Evolutionary conservation across 805 yeast species (phyloP).

Genomic region (Ogataea polymorpha): DNA sequence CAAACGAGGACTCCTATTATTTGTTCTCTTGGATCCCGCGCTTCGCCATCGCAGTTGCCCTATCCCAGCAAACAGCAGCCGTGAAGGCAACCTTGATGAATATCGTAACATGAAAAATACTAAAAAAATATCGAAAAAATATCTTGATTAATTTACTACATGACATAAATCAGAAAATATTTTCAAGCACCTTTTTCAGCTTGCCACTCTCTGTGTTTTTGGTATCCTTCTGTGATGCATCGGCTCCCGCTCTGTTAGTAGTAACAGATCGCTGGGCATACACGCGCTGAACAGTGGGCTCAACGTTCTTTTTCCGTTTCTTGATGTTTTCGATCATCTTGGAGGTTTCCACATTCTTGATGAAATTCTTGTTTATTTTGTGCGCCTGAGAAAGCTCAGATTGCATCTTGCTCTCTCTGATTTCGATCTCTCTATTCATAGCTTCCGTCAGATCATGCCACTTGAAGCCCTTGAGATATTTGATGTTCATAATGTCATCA

Average conservation of each 20-base stretch:
- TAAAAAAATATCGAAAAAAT: not conserved
- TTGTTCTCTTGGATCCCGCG: not conserved
- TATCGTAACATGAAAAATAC: not conserved
- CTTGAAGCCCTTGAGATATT: conserved; percentile 86
- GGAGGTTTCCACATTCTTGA: conserved; percentile 80
- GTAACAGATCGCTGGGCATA: conserved; percentile 72
- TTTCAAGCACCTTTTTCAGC: conserved; percentile 48
- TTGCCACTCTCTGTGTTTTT: conserved; percentile 35
- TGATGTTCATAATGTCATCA: conserved; percentile 90
- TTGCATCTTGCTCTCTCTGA: conserved; percentile 81
- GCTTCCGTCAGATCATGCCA: conserved; percentile 95
- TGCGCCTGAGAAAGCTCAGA: conserved; percentile 88
- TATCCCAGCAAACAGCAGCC: not conserved
- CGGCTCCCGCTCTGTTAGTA: conserved; percentile 65
- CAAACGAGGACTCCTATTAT: not conserved
- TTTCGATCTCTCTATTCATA: conserved; percentile 84
- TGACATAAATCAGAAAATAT: conserved; percentile 28
- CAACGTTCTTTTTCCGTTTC: conserved; percentile 38
- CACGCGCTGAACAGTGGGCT: conserved; percentile 44
- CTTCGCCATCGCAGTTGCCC: conserved; percentile 3
- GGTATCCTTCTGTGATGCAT: conserved; percentile 39
- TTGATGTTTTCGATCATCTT: conserved; percentile 73
- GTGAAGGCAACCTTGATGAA: not conserved
- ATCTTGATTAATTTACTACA: not conserved
- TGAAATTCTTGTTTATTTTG: conserved; percentile 78